Conservation (phyloP, 2,329 filamentous ascomycete species). For the Aspergillus fumigatiaffinis region DNA sequence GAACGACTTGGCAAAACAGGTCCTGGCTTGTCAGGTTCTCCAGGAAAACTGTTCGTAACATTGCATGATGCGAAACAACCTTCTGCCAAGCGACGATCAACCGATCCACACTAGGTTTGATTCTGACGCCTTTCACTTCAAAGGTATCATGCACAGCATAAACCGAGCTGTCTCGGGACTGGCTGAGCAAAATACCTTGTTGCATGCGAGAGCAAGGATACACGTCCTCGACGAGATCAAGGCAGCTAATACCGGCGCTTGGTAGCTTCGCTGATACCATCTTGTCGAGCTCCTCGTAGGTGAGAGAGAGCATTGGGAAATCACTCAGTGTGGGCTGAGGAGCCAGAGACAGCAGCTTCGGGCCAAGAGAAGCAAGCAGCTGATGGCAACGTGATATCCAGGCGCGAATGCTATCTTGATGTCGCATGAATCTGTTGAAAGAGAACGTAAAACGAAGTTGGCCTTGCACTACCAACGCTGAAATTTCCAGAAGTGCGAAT, state of each 20-base stretch:
- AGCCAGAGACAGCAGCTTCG: constrained; percentile 21
- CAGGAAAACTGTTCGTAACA: constrained; percentile 36
- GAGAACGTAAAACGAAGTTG: constrained; percentile 49
- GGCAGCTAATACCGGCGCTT: constrained; percentile 28
- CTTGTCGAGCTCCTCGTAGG: constrained; percentile 39
- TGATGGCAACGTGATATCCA: constrained; percentile 42
- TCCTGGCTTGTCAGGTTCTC: constrained; percentile 29
- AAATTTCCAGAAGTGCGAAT: constrained; percentile 51
- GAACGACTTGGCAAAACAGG: constrained; percentile 33
- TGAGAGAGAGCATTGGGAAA: constrained; percentile 44
- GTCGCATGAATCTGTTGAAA: constrained; percentile 47
- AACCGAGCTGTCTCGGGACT: constrained; percentile 28
- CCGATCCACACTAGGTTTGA: constrained; percentile 22
- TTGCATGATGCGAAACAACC: constrained; percentile 30
- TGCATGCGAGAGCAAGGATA: constrained; percentile 39
- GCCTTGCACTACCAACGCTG: constrained; percentile 46
- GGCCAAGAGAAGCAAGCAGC: constrained; percentile 28
- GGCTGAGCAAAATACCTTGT: constrained; percentile 34
- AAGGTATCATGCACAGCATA: constrained; percentile 39
- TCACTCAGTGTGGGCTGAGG: constrained; percentile 39
- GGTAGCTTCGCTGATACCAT: constrained; percentile 37
- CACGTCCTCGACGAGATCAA: constrained; percentile 41
- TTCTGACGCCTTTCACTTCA: constrained; percentile 23
- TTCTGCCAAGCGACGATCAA: constrained; percentile 29
- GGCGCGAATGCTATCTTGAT: constrained; percentile 40